Percentiles rank a stretch among this genome's conserved stretches.
Evolutionary conservation across 23 red algal genomes (phyloP).

Genomic region (Gracilaria vermiculophylla): DNA sequence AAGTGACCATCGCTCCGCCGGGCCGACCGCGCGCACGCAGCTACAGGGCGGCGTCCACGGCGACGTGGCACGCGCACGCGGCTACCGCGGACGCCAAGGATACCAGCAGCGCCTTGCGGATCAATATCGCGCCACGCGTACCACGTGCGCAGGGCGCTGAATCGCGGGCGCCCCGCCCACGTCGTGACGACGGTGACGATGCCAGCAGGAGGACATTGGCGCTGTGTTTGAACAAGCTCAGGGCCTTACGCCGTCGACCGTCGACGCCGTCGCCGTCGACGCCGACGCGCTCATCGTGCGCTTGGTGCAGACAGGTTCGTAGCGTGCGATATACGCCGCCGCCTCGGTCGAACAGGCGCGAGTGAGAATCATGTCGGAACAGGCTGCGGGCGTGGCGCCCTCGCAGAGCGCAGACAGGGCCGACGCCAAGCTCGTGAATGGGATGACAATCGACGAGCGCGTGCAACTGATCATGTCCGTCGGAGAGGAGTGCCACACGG

Average conservation of each 20-base stretch:
- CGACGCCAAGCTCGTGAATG: constrained; percentile 35
- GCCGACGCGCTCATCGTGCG: too few relatives aligned
- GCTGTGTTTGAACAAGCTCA: not conserved
- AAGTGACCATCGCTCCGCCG: too few relatives aligned
- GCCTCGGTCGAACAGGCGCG: too few relatives aligned
- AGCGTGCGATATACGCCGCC: too few relatives aligned
- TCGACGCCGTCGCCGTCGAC: not conserved
- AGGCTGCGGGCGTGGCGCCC: not conserved
- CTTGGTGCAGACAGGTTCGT: too few relatives aligned
- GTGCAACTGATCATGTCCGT: constrained; percentile 55
- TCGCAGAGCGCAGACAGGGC: not conserved
- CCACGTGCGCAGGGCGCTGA: not conserved
- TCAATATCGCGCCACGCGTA: not conserved
- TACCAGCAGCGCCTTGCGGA: not conserved
- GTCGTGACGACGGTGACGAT: not conserved
- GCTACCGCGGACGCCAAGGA: not conserved
- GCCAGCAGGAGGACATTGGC: too few relatives aligned
- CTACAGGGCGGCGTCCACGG: not conserved
- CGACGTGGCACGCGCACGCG: too few relatives aligned
- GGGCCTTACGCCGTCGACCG: not conserved
- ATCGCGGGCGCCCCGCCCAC: not conserved
- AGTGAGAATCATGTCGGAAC: too few relatives aligned
- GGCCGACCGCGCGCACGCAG: too few relatives aligned
- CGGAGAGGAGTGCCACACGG: constrained; percentile 56
- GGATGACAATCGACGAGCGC: constrained; percentile 55